Percentiles rank a stretch among this genome's conserved stretches.
Conservation (phyloP, 306 rosid species). For the Vigna nakashimae region DNA sequence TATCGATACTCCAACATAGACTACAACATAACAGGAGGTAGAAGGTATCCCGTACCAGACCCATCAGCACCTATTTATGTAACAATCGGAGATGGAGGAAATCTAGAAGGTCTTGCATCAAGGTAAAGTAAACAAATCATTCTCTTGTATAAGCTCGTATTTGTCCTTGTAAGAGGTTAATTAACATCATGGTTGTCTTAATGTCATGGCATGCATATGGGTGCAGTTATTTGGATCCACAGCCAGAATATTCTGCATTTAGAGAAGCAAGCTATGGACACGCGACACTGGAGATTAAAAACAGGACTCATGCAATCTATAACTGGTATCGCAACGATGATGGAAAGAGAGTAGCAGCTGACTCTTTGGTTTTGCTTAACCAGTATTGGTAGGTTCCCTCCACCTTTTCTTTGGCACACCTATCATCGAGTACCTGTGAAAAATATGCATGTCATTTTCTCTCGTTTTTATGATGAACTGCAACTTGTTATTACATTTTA, state of each 20-base stretch:
- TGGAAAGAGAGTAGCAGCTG: conserved; percentile 74
- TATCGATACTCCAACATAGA: conserved; percentile 78
- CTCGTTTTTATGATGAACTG: conserved; percentile 5
- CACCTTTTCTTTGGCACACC: conserved; percentile 16
- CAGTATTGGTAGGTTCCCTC: conserved; percentile 81
- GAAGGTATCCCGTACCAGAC: conserved; percentile 69
- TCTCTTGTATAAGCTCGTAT: not conserved
- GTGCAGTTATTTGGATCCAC: conserved; percentile 80
- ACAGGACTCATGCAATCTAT: conserved; percentile 88
- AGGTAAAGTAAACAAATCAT: conserved; percentile 53
- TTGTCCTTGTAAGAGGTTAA: too few relatives aligned
- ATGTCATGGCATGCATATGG: not conserved
- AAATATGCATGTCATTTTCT: not conserved
- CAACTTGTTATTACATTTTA: not conserved
- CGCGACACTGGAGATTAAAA: conserved; percentile 80
- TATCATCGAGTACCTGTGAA: not conserved
- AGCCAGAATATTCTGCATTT: conserved; percentile 93
- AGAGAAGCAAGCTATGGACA: conserved; percentile 98
- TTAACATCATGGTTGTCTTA: too few relatives aligned
- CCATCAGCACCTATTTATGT: conserved; percentile 89
- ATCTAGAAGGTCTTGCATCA: conserved; percentile 96
- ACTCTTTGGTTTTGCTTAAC: conserved; percentile 72
- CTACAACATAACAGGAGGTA: conserved; percentile 74
- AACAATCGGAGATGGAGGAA: conserved; percentile 98
- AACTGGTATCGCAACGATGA: conserved; percentile 98